Evolutionary conservation across 2,329 filamentous ascomycete genomes (phyloP), one percentile per base, ranked within the genome.

Genomic region (Mycosphaerella sp.): DNA sequence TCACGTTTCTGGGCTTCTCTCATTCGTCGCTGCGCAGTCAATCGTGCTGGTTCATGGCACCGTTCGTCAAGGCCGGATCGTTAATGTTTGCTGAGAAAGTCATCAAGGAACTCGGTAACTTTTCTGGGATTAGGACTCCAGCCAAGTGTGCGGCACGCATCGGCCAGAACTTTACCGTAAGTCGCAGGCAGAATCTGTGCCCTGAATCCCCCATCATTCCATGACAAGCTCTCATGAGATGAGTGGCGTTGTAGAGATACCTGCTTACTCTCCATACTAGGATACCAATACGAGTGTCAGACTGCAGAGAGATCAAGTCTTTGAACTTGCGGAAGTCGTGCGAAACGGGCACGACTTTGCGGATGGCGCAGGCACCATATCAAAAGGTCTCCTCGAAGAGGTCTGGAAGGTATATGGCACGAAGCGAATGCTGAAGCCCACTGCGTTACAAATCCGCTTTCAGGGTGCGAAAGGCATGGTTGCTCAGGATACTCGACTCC

Each of bases 341-440:
- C 66, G 69, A n/a, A 78, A 78, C 9, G 72, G 69, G 0, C 77
- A 83, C 4, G 76, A 84, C 0, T 95, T 93, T 66, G 90, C 85
- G 56, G 89, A 93, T 64, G 89, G 89, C 1, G 85, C 88, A 1
- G 89, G 89, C 0, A 89, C 82, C 0, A 80, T 93, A 4, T 92
- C 88, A 0, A 64, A 61, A 9, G 73, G 73, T 0, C 75, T 89
- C 0, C 71, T 86, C 46, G 67, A 78, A 11, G 75, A 74, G n/a
- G 79, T 91, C 2, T 85, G 82, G 77, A 67, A 72, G 1, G 64
- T 71, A 4, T 69, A 86, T 51, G 77, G 80, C 0, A 67, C 69
- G 32, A 71, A 71, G 23, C 73, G 69, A 26, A 58, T 73, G 36
- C 64, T 73, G 0, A 72, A 73, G 2, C 81, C 87, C 0, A 87